Evolutionary conservation across 2,329 filamentous ascomycete genomes (phyloP), one percentile per base, ranked within the genome.

Genomic region (Coleophoma cylindrospora): DNA sequence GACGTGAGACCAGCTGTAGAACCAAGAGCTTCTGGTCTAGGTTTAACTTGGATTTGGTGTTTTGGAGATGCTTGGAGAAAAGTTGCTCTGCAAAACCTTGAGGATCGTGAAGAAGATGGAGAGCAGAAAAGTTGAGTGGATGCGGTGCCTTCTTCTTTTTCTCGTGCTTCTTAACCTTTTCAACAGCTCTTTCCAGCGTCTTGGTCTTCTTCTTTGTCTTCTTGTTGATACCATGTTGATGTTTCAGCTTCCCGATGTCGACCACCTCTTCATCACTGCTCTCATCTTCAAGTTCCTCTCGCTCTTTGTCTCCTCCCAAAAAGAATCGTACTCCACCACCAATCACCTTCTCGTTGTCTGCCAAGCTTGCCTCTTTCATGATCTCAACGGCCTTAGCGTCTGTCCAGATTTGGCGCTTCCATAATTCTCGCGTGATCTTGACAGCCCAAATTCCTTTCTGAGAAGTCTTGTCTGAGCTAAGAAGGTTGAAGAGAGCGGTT

Each of bases 321-420:
- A 99, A 99, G 75, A 97, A 99, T 21, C 90, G 82, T 13, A 95
- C 89, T 41, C 89, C 91, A 14, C 91, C 89, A 6, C 87, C 76
- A 22, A 94, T 82, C 3, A 97, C 91, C 71, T 99, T 99, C 61
- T 95, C 89, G 60, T 96, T 95, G 47, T 96, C 87, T 3, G 89
- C 84, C 50, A 99, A 72, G 49, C 86, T 84, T 0, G 92, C 91
- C 70, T 96, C 88, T 70, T 95, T 95, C 91, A 99, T 97, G 57
- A 97, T 89, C 63, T 96, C 91, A n/a, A 97, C 94, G 0, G 92
- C 85, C 67, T 91, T 94, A 2, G 91, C 82, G 62, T 99, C 94
- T 10, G 88, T 90, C 94, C 94, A 99, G 56, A 97, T 85, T 61
- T 96, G 91, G 43, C 92, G 81, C 70, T 91, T 95, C 94, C 94